Conservation (phyloP, 2,329 filamentous ascomycete genomes). For the Diaporthe helianthi region DNA sequence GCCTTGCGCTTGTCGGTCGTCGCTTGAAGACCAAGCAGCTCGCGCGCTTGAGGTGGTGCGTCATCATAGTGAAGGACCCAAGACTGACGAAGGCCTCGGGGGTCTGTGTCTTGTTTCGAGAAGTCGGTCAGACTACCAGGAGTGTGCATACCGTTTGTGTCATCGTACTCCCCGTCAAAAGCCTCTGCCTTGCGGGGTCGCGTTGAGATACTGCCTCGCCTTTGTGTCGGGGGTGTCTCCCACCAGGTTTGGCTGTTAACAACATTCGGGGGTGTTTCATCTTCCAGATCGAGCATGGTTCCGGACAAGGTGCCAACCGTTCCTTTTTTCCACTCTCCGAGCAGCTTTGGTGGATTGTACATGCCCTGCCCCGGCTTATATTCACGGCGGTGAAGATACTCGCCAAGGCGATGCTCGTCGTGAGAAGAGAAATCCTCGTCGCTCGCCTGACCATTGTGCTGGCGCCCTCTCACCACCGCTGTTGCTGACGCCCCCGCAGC, state of each 20-base stretch:
- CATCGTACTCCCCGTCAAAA: slow-evolving; percentile 73
- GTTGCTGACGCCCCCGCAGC: slow-evolving; percentile 29
- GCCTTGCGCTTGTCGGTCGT: slow-evolving; percentile 31
- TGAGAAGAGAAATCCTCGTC: slow-evolving; percentile 40
- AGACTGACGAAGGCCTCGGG: slow-evolving; percentile 16
- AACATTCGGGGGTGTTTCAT: slow-evolving; percentile 43
- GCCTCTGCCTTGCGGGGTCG: slow-evolving; percentile 65
- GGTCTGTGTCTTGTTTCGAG: neutral
- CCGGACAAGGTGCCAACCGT: slow-evolving; percentile 67
- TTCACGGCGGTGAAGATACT: slow-evolving; percentile 51
- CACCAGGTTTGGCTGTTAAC: slow-evolving; percentile 70
- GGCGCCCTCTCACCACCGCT: slow-evolving; percentile 27
- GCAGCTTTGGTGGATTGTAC: slow-evolving; percentile 65
- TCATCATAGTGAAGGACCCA: slow-evolving; percentile 25
- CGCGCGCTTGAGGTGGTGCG: slow-evolving; percentile 18
- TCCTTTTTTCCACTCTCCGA: slow-evolving; percentile 78
- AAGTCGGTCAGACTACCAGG: neutral
- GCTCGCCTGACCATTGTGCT: slow-evolving; percentile 42
- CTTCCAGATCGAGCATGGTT: slow-evolving; percentile 65
- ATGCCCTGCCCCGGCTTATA: slow-evolving; percentile 58
- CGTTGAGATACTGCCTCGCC: slow-evolving; percentile 54
- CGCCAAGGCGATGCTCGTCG: slow-evolving; percentile 45
- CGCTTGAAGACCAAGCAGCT: slow-evolving; percentile 24
- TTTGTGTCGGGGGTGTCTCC: slow-evolving; percentile 64
- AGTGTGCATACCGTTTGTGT: slow-evolving; percentile 58